phyloP scores from a whole-genome alignment of 768 basidiomycete species.

The Phlebiopsis flavidoalba region DNA sequence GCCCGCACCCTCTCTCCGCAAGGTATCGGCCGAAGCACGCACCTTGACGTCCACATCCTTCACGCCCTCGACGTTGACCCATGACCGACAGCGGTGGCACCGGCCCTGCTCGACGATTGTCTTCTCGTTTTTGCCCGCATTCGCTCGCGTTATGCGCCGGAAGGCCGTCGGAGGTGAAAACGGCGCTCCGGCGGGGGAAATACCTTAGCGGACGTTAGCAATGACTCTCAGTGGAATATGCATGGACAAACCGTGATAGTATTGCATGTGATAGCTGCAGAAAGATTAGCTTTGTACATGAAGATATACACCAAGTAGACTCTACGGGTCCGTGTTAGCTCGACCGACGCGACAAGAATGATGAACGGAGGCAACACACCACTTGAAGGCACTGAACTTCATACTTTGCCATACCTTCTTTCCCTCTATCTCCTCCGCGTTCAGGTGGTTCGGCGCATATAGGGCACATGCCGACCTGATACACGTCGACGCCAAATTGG shows the following conservation, averaged over 20 bases:
- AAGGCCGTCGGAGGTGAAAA: conserved; percentile 75
- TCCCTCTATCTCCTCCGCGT: conserved; percentile 59
- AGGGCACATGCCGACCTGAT: not conserved
- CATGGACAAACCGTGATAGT: conserved; percentile 53
- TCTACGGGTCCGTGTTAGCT: not conserved
- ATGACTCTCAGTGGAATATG: not conserved
- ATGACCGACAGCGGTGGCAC: conserved; percentile 73
- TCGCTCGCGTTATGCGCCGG: conserved; percentile 39
- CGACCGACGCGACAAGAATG: not conserved
- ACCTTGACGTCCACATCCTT: conserved; percentile 75
- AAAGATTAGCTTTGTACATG: not conserved
- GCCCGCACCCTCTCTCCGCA: too few relatives aligned
- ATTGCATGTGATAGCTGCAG: conserved; percentile 80
- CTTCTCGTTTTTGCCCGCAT: conserved; percentile 57
- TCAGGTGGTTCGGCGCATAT: not conserved
- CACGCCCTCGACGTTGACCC: conserved; percentile 68
- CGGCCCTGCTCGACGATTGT: conserved; percentile 57
- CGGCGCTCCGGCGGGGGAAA: conserved; percentile 63
- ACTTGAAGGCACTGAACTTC: conserved; percentile 85
- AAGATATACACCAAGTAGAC: not conserved
- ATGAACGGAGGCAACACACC: conserved; percentile 33
- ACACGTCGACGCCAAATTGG: not conserved
- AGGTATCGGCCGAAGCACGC: conserved; percentile 1
- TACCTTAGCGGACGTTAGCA: conserved; percentile 38
- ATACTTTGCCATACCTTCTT: conserved; percentile 67